phyloP scores from a whole-genome alignment of 2,329 filamentous ascomycete species.

The Arthroderma sp. region DNA sequence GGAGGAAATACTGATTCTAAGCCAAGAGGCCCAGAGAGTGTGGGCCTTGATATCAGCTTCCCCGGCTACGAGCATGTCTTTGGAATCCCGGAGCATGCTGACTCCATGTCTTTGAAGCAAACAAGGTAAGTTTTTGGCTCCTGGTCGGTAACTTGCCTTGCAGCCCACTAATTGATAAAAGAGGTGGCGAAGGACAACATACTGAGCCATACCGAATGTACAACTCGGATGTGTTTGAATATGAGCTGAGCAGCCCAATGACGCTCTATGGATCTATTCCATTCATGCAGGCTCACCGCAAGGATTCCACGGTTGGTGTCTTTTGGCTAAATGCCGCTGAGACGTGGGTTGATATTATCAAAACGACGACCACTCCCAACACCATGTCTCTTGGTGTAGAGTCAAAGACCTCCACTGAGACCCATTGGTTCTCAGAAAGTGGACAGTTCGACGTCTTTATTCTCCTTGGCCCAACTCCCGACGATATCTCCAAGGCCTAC shows the following conservation, averaged over 20 bases:
- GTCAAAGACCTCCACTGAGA: constrained; percentile 64
- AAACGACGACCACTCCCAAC: constrained; percentile 60
- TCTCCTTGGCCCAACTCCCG: constrained; percentile 77
- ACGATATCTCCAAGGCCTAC: constrained; percentile 70
- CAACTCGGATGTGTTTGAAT: constrained; percentile 96
- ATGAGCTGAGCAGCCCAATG: constrained; percentile 94
- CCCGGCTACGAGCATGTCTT: constrained; percentile 84
- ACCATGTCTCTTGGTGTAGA: constrained; percentile 61
- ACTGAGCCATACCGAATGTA: constrained; percentile 86
- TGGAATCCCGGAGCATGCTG: constrained; percentile 87
- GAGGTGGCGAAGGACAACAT: constrained; percentile 72
- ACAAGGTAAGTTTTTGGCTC: constrained; percentile 50
- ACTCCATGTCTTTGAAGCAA: constrained; percentile 74
- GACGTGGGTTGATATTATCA: constrained; percentile 93
- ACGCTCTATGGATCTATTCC: constrained; percentile 95
- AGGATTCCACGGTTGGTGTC: constrained; percentile 83
- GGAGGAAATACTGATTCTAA: constrained; percentile 92
- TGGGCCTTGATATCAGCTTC: constrained; percentile 85
- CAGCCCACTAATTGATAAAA: constrained; percentile 21
- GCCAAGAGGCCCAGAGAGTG: constrained; percentile 84
- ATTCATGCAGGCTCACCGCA: constrained; percentile 93
- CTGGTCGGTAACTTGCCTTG: too few relatives aligned
- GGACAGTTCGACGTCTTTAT: constrained; percentile 87
- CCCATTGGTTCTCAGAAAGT: constrained; percentile 93
- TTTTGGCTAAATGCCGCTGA: constrained; percentile 97